Conservation (phyloP, 2,329 filamentous ascomycete genomes). For the Aspergillus pseudoviridinutans region DNA sequence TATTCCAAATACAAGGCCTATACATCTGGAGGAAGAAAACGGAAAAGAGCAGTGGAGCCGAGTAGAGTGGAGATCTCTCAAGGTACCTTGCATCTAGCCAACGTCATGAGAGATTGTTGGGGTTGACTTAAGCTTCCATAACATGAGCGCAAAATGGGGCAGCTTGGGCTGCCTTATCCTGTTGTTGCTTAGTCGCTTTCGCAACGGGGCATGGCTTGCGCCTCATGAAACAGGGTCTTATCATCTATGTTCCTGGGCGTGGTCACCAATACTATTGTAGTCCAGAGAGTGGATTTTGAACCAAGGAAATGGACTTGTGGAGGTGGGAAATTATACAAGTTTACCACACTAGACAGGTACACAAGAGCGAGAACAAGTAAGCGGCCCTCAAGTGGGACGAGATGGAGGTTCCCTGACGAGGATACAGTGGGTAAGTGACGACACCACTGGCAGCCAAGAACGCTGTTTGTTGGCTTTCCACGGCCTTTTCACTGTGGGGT, state of each 20-base stretch:
- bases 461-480: too few species aligned
- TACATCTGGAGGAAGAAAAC: neutral
- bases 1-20: neutral
- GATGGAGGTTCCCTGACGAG: too few species aligned
- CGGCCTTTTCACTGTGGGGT: too few species aligned
- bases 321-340: too few species aligned
- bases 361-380: too few species aligned
- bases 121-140: neutral
- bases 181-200: neutral
- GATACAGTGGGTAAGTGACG: too few species aligned
- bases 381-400: too few species aligned
- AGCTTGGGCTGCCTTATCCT: neutral
- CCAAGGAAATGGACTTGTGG: too few species aligned
- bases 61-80: neutral
- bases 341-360: too few species aligned
- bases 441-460: too few species aligned
- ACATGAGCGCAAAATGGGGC: neutral
- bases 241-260: neutral
- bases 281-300: too few species aligned
- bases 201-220: neutral
- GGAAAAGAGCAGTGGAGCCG: neutral
- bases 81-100: neutral
- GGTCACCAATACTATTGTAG: neutral
- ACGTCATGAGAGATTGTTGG: neutral
- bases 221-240: neutral